Base-by-base conservation (phyloP, 176 grass and related monocot species). In the Olyra latifolia region DNA sequence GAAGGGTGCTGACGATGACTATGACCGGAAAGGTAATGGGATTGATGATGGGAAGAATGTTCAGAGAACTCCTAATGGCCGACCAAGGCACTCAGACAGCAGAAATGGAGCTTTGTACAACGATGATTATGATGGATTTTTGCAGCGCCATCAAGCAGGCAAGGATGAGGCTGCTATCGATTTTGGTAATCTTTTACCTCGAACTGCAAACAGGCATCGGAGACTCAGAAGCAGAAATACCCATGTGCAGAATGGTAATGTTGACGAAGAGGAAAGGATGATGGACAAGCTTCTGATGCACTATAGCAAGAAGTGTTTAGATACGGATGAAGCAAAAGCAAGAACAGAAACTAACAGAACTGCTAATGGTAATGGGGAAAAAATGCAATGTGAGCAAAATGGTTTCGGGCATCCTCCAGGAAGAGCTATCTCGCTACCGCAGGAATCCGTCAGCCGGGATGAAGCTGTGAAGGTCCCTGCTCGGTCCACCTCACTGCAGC, bases 221-320 rank as follows among this genome's bases (percentile, higher is more conserved):
- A 78, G 60, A 61, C 35, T 79, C 53, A 81, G 53, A 38, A 82
- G 70, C 30, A 71, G 38, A 19, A 66, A 45, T 29, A 55, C 56
- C 63, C 42, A 66, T 11, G 42, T 3, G 5, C 10, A n/a, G 1
- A 45, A 64, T 5, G 43, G 74, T 25, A 76, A 78, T 12, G 28
- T 59, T 1, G 84, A 92, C 71, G 92, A 95, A 8, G 90, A 95
- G 60, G 96, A 99, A 80, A 95, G 39, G 64, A 87, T 89, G 78
- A 77, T 93, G 90, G 96, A 99, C 62, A 93, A 91, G 27, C 83
- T 95, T 69, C 52, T 95, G 62, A 78, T 82, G 62, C 78, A 95
- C 39, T 88, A 93, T 28, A 89, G 90, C 81, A 88, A 81, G 84
- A 99, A 99, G 83, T 75, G 90, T 80, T 56, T 76, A 32, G 69